Evolutionary conservation across 257 asterid genomes (phyloP), one percentile per base, ranked within the genome.

Genomic region (Rauvolfia tetraphylla): DNA sequence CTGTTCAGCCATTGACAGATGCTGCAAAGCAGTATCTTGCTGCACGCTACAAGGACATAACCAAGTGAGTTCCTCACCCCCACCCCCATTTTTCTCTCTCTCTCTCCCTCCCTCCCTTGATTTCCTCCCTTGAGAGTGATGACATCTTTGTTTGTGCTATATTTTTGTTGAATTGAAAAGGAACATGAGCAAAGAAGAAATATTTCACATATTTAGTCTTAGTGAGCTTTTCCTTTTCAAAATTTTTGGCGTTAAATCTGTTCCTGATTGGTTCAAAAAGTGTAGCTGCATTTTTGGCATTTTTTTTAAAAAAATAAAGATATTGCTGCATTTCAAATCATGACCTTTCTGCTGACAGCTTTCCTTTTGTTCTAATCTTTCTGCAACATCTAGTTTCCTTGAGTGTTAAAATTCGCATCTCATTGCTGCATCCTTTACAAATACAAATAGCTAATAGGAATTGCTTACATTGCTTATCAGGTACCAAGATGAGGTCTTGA

Each of bases 1-100:
- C 90, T n/a, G 96, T 94, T 86, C 90, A 79, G 83, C 91, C 89
- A 4, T 83, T 92, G 59, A 83, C 86, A 12, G 92, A 92, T 78
- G 92, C 91, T 72, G 98, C 98, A 81, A 90, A 87, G 77, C 83
- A 76, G 80, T 92, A 85, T 83, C 93, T 94, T 68, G 96, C 95
- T 73, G 75, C 38, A 4, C 90, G 86, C 33, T 94, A 88, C 88
- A 89, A 85, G 87, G 98, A 94, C 79, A 81, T 94, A 56, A 83
- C 85, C 87, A 94, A 90, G 98, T 94, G 76, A 80, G 92, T 71
- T 49, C n/a, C n/a, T n/a, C n/a, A n/a, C n/a, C n/a, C n/a, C n/a
- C n/a, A n/a, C n/a, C n/a, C n/a, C n/a, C n/a, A n/a, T n/a, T n/a
- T n/a, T n/a, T n/a, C 68, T 61, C 53, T 61, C 31, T 69, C 14